These are phyloP conservation scores for Hortiboletus campestris DNA, from an alignment of 768 basidiomycete species.

Conservation along the genomic window DNA sequence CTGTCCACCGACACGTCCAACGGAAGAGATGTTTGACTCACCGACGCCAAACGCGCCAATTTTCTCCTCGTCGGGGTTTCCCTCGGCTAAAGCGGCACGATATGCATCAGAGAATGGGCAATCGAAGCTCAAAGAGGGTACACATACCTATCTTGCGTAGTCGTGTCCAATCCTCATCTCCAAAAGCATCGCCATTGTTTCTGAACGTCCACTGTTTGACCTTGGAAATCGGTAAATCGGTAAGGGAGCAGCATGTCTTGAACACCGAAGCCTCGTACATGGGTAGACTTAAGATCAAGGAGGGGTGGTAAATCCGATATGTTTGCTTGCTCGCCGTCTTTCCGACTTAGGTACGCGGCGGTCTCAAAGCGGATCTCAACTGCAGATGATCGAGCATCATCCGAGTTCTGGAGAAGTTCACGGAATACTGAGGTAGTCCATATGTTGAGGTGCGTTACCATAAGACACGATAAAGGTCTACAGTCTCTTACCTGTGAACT, in stretches of 20 bases:
- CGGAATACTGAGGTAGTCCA: constrained; percentile 48
- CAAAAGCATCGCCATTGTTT: constrained; percentile 84
- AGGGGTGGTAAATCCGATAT: constrained; percentile 27
- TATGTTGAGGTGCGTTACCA: too few species aligned
- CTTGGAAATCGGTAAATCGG: constrained; percentile 34
- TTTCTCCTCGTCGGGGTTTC: constrained; percentile 26
- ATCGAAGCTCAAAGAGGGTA: too few species aligned
- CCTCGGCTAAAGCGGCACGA: constrained; percentile 12
- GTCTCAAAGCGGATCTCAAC: constrained; percentile 85
- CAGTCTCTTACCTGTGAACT: constrained; percentile 64
- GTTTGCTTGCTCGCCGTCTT: constrained; percentile 4
- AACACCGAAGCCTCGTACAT: constrained; percentile 37
- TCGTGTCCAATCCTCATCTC: constrained; percentile 30
- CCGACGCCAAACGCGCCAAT: constrained; percentile 28
- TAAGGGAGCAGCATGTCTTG: too few species aligned
- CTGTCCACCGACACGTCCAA: not conserved
- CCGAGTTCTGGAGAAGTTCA: constrained; percentile 94
- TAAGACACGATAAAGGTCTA: too few species aligned
- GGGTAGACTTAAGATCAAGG: constrained; percentile 64
- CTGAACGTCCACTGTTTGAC: constrained; percentile 80
- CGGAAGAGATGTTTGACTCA: not conserved
- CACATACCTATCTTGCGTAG: not conserved
- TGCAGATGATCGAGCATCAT: constrained; percentile 76
- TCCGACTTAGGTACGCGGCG: constrained; percentile 39
- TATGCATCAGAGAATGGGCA: not conserved